Base-by-base conservation (phyloP, 2,329 filamentous ascomycete species). In the Dothiorella sarmentorum region DNA sequence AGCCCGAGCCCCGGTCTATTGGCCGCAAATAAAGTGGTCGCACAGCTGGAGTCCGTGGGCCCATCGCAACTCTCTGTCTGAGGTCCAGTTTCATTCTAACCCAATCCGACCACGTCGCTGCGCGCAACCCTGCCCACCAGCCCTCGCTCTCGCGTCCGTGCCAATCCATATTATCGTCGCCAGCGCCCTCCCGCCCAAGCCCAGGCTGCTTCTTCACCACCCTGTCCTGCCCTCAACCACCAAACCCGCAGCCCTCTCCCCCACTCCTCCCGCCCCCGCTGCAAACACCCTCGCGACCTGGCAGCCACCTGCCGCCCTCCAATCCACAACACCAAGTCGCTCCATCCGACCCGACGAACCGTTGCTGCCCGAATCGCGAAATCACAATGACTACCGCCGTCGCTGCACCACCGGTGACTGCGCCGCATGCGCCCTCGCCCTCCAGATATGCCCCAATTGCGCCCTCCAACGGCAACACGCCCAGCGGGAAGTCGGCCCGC, bases 321-420 rank as follows among this genome's bases (percentile, higher is more conserved):
- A 24, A 40, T 53, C 59, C 66, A 67, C 64, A 62, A 64, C 56
- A 61, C 20, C 13, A 15, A 13, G 24, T 20, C 18, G 52, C 37
- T 9, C 27, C 18, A n/a, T n/a, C 26, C 26, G 31, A 27, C 17
- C 51, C n/a, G 24, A 40, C 26, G 42, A 35, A 24, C 35, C 11
- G 17, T 55, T 37, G 51, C 51, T 55, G 51, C 42, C 51, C 24
- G 38, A 43, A 24, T 40, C 51, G 17, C 42, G 17, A n/a, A 24
- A 27, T 60, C 66, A 69, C 66, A 68, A 79, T 79, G 77, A 76
- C 76, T 60, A 76, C 77, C 65, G 74, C 74, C 62, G 70, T 79
- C 69, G 77, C 76, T 63, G 72, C 73, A 56, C 69, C 75, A 65
- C 72, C 68, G 64, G 68, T 69, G 70, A 62, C 71, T 66, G 65